Conservation (phyloP, 441 rosid species). For the Pelargonium myrrhifolium region DNA sequence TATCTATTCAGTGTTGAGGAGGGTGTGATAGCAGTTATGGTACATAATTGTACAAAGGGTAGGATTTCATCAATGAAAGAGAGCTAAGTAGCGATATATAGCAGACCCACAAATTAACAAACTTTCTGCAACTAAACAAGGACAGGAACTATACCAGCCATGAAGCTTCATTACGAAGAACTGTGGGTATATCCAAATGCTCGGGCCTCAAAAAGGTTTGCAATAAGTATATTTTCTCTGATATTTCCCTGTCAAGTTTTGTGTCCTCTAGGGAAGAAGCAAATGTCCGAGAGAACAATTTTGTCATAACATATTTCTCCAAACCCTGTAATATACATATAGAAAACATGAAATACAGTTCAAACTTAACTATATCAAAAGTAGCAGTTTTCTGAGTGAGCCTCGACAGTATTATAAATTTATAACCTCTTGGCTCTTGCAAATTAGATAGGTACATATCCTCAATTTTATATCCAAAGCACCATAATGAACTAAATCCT, state of each 20-base stretch:
- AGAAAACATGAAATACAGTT: slow-evolving; percentile 4
- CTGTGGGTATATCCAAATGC: slow-evolving; percentile 47
- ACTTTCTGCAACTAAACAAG: slow-evolving; percentile 1
- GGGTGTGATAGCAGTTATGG: too few relatives aligned
- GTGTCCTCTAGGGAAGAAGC: slow-evolving; percentile 39
- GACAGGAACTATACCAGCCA: slow-evolving; percentile 42
- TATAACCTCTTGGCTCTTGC: background rate
- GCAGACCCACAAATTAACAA: background rate
- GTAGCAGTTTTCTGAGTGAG: background rate
- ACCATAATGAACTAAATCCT: background rate
- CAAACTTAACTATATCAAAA: background rate
- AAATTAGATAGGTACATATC: background rate
- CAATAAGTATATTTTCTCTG: slow-evolving; percentile 37
- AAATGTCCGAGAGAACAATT: slow-evolving; percentile 39
- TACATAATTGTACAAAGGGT: too few relatives aligned
- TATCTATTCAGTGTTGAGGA: too few relatives aligned
- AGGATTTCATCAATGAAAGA: too few relatives aligned
- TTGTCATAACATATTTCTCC: slow-evolving; percentile 55
- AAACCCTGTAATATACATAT: slow-evolving; percentile 33
- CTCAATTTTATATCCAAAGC: background rate
- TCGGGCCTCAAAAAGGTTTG: slow-evolving; percentile 49
- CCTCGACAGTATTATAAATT: background rate
- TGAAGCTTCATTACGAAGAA: slow-evolving; percentile 49
- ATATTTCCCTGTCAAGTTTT: slow-evolving; percentile 36
- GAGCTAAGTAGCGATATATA: too few relatives aligned